These are phyloP conservation scores for Pseudozyma thailandica DNA, from an alignment of 1,284 basidiomycete species.

Conservation along the genomic window DNA sequence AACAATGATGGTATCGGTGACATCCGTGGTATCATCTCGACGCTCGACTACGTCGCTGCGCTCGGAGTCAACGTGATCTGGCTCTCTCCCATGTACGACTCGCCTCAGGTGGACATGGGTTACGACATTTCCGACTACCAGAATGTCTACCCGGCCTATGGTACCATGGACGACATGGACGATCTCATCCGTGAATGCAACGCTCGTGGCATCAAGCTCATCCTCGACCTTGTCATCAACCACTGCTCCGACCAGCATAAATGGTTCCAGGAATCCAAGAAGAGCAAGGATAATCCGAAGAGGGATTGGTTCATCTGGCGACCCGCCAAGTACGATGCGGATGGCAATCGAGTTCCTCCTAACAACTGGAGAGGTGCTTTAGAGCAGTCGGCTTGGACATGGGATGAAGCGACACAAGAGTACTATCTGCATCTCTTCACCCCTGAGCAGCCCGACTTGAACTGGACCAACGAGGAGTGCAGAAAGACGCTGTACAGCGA, in stretches of 20 bases:
- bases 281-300: slow-evolving; percentile 74
- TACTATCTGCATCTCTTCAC: slow-evolving; percentile 81
- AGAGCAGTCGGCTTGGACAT: slow-evolving; percentile 80
- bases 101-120: slow-evolving; percentile 78
- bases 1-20: slow-evolving; percentile 82
- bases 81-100: slow-evolving; percentile 79
- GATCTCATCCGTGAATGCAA: slow-evolving; percentile 74
- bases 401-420: slow-evolving; percentile 76
- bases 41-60: slow-evolving; percentile 77
- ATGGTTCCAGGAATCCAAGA: slow-evolving; percentile 78
- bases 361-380: slow-evolving; percentile 81
- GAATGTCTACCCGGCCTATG: slow-evolving; percentile 78
- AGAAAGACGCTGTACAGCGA: slow-evolving; percentile 73
- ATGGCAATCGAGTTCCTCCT: slow-evolving; percentile 69
- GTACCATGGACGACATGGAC: slow-evolving; percentile 78
- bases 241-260: slow-evolving; percentile 75
- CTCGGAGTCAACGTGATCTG: slow-evolving; percentile 79
- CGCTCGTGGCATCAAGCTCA: slow-evolving; percentile 77
- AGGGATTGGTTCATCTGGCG: slow-evolving; percentile 82
- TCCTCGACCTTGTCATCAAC: slow-evolving; percentile 83
- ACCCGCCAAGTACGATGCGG: slow-evolving; percentile 72
- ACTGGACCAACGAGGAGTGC: slow-evolving; percentile 76
- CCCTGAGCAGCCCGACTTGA: slow-evolving; percentile 79
- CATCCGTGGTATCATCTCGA: slow-evolving; percentile 76
- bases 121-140: slow-evolving; percentile 74